A percentile compares a stretch with the other conserved stretches of the same genome.
phyloP scores from a whole-genome alignment of 352 stramenopile species.

The Chrysophaeum taylorii region DNA sequence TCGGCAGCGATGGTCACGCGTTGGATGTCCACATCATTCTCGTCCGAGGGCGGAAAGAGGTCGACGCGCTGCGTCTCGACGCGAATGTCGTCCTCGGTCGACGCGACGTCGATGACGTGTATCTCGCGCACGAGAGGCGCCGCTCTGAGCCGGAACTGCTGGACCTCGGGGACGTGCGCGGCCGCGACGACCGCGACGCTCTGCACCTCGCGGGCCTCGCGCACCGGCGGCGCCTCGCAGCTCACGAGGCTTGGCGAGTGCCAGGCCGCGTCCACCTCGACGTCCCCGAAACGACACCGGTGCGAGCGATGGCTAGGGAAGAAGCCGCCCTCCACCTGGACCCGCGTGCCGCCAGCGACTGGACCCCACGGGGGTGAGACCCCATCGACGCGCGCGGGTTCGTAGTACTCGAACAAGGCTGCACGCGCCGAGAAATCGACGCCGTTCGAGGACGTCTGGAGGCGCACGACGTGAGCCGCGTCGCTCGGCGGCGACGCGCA shows the following conservation, averaged over 20 bases:
- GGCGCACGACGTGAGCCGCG: no score
- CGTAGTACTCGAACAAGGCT: conserved; percentile 47
- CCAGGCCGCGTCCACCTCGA: conserved; percentile 50
- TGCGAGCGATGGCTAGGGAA: conserved; percentile 45
- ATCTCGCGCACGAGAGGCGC: conserved; percentile 38
- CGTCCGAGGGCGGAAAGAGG: no score
- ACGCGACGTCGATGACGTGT: conserved; percentile 35
- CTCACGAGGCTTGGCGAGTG: conserved; percentile 49
- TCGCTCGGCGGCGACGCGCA: conserved; percentile 4
- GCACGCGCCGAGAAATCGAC: background rate
- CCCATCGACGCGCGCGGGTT: conserved; percentile 40
- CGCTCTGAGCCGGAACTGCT: conserved; percentile 54
- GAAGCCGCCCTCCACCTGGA: conserved; percentile 49
- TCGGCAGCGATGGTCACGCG: conserved; percentile 33
- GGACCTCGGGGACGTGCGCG: conserved; percentile 45
- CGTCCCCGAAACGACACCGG: conserved; percentile 70
- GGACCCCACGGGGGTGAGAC: conserved; percentile 55
- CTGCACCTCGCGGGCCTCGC: conserved; percentile 57
- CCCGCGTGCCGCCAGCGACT: conserved; percentile 45
- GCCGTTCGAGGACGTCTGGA: conserved; percentile 14
- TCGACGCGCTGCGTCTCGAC: conserved; percentile 43
- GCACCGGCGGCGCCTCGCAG: conserved; percentile 54
- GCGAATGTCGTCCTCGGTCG: conserved; percentile 30
- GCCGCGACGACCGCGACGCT: conserved; percentile 41
- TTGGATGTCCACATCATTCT: no score